phyloP scores from a whole-genome alignment of 176 grass and related monocot species.

The Pontederia paniculata region DNA sequence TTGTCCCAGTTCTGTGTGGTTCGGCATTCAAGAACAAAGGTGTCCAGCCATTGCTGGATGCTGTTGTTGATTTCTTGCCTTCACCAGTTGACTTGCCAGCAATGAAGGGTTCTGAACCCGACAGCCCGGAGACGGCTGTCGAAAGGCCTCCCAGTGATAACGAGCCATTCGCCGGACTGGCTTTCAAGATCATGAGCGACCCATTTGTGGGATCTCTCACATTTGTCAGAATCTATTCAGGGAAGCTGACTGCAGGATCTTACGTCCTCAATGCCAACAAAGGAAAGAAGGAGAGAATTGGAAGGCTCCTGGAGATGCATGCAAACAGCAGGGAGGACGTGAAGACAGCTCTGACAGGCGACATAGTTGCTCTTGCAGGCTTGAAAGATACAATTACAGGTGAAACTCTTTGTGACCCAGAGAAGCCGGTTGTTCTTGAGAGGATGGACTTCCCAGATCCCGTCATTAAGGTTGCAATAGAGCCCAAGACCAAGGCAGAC shows the following conservation, averaged over 20 bases:
- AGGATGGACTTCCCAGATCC: conserved; percentile 99
- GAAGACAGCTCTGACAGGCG: conserved; percentile 60
- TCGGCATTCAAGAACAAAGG: conserved; percentile 99
- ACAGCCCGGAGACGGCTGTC: conserved; percentile 54
- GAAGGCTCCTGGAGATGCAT: conserved; percentile 95
- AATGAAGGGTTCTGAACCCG: conserved; percentile 84
- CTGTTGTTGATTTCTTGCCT: conserved; percentile 94
- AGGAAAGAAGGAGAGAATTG: conserved; percentile 91
- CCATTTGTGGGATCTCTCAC: conserved; percentile 89
- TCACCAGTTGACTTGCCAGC: conserved; percentile 73
- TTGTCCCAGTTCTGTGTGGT: conserved; percentile 92
- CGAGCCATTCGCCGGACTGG: conserved; percentile 86
- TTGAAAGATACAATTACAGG: conserved; percentile 94
- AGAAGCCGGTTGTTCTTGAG: conserved; percentile 78
- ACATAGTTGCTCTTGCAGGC: conserved; percentile 92
- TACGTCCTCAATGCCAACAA: conserved; percentile 97
- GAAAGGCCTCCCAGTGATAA: conserved; percentile 58
- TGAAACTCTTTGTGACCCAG: conserved; percentile 78
- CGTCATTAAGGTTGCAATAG: conserved; percentile 98
- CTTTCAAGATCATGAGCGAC: conserved; percentile 99
- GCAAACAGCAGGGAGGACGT: conserved; percentile 97
- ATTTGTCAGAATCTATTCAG: conserved; percentile 90
- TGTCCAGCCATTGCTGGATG: conserved; percentile 87
- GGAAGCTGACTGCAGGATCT: conserved; percentile 67
- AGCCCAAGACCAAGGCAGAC: conserved; percentile 96